A percentile compares a stretch with the other conserved stretches of the same genome.
Conservation (phyloP, 306 rosid species). For the Crotalaria pallida region DNA sequence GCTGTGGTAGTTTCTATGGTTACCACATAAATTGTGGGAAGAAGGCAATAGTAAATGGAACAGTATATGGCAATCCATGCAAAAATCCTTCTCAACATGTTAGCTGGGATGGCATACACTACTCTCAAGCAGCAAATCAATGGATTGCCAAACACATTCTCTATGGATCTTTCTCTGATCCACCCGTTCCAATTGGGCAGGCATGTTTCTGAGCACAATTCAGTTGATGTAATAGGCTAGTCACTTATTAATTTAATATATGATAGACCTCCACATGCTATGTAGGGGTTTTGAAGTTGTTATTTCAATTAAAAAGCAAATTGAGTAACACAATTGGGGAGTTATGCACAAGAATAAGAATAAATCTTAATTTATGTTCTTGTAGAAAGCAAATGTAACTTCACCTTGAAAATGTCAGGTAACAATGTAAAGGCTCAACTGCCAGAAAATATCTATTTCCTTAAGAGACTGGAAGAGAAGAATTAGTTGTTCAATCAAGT, state of each 20-base stretch:
- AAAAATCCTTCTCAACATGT: conserved; percentile 58
- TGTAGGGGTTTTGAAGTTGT: not conserved
- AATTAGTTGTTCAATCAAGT: not conserved
- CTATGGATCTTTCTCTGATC: conserved; percentile 55
- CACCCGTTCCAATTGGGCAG: conserved; percentile 54
- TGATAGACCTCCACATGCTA: not conserved
- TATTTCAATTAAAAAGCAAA: not conserved
- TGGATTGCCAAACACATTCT: conserved; percentile 53
- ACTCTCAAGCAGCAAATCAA: conserved; percentile 69
- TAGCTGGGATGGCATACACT: conserved; percentile 92
- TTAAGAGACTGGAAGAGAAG: not conserved
- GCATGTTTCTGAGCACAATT: conserved; percentile 40
- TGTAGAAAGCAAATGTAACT: not conserved
- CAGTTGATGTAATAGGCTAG: not conserved
- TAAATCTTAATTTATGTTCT: conserved; percentile 6
- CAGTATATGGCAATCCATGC: conserved; percentile 70
- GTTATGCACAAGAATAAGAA: not conserved
- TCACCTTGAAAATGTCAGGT: not conserved
- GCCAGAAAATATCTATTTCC: not conserved
- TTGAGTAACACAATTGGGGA: not conserved
- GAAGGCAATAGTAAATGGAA: conserved; percentile 58
- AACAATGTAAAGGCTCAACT: not conserved
- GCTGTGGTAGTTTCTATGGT: conserved; percentile 81
- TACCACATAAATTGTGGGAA: conserved; percentile 64
- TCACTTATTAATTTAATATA: not conserved